These are phyloP conservation scores for Apophysomyces trapeziformis DNA, from an alignment of 371 early-diverging fungal species.

Conservation along the genomic window DNA sequence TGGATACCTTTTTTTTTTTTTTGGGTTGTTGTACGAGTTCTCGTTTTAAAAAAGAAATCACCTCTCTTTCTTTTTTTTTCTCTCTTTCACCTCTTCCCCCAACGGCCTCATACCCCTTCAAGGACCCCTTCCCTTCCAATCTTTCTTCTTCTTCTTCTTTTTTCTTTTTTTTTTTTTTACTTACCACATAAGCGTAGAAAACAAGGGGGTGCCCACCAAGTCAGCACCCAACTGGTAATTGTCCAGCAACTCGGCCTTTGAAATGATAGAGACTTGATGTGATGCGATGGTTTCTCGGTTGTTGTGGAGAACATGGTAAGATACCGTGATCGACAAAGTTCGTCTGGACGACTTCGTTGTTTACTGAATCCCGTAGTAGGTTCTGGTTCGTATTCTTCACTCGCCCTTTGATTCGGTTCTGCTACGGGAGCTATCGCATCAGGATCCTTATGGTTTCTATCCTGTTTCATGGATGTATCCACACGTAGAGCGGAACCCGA, in stretches of 20 bases:
- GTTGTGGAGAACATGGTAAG: slow-evolving; percentile 14
- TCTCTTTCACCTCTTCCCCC: too few species aligned
- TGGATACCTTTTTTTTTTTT: slow-evolving; percentile 34
- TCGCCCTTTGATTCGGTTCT: background rate
- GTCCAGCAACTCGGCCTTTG: slow-evolving; percentile 34
- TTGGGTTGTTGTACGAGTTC: background rate
- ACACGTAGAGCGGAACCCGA: background rate
- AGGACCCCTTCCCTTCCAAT: too few species aligned
- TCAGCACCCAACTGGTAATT: slow-evolving; percentile 40
- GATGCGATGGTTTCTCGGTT: slow-evolving; percentile 2
- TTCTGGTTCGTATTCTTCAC: background rate
- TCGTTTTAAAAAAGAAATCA: background rate
- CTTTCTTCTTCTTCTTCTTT: too few species aligned
- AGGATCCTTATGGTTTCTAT: background rate
- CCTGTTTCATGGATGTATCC: background rate
- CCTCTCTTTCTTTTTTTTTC: too few species aligned
- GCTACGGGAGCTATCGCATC: background rate
- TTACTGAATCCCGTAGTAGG: background rate
- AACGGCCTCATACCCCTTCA: too few species aligned
- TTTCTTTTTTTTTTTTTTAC: background rate
- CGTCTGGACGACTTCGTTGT: slow-evolving; percentile 14
- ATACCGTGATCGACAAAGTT: slow-evolving; percentile 25
- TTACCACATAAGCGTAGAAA: slow-evolving; percentile 35
- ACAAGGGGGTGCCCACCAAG: slow-evolving; percentile 50
- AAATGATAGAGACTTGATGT: background rate